Conservation (phyloP, 148 eudicot species). For the Spergularia marina region DNA sequence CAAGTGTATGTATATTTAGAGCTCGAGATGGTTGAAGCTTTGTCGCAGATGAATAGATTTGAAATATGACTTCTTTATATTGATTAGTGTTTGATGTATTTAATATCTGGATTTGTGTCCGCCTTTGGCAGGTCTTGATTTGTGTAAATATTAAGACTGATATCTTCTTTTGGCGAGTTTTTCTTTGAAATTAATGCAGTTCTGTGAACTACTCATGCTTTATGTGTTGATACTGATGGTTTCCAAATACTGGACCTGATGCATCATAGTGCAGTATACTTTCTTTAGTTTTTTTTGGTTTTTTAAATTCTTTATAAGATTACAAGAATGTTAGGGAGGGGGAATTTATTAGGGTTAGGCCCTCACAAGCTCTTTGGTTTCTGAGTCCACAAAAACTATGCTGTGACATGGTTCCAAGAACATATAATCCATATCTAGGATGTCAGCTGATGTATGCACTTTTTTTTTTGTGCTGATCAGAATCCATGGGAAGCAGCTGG, state of each 20-base stretch:
- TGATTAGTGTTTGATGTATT: too few relatives aligned
- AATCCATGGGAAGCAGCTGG: conserved; percentile 74
- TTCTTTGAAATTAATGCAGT: not conserved
- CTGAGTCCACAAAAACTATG: too few relatives aligned
- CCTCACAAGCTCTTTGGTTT: too few relatives aligned
- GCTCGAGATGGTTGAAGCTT: too few relatives aligned
- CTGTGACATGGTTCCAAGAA: not conserved
- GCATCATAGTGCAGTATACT: not conserved
- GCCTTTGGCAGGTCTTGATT: too few relatives aligned
- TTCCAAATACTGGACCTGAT: not conserved
- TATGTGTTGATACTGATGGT: not conserved
- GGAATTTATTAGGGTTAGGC: not conserved
- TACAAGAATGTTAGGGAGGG: not conserved
- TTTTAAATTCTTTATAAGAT: not conserved
- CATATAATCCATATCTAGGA: not conserved
- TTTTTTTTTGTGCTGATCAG: conserved; percentile 36
- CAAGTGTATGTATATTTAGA: too few relatives aligned
- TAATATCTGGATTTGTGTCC: too few relatives aligned
- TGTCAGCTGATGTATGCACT: not conserved
- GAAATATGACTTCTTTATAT: too few relatives aligned
- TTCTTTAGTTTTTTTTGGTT: not conserved
- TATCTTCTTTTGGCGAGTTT: not conserved
- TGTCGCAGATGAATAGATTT: too few relatives aligned
- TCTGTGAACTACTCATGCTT: not conserved
- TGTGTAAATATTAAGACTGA: too few relatives aligned